Conservation (phyloP, 2,329 filamentous ascomycete genomes). For the Colletotrichum tofieldiae region DNA sequence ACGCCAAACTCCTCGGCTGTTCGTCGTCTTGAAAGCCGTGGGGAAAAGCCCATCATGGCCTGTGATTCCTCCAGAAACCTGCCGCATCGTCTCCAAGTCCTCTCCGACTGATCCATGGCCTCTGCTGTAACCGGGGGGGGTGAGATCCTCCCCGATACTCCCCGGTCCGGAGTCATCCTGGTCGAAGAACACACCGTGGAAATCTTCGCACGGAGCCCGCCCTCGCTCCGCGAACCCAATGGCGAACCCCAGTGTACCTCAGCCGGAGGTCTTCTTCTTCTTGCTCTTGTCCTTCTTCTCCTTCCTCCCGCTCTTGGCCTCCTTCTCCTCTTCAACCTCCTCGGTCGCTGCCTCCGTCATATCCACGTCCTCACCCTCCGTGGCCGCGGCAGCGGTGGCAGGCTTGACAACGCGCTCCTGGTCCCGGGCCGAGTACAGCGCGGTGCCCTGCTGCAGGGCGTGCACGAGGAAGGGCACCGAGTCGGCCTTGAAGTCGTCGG, state of each 20-base stretch:
- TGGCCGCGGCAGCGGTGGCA: constrained; percentile 1
- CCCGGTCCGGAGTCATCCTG: neutral
- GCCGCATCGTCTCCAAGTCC: neutral
- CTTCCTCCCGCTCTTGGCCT: constrained; percentile 22
- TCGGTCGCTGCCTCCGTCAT: constrained; percentile 6
- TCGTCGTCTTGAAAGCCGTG: too few species aligned
- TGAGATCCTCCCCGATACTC: neutral
- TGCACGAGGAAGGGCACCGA: constrained; percentile 76
- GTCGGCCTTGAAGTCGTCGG: constrained; percentile 79
- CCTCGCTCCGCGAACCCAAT: neutral
- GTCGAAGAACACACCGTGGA: neutral
- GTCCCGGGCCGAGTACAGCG: constrained; percentile 70
- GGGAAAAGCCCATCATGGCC: neutral
- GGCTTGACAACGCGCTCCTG: constrained; percentile 47
- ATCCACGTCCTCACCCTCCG: constrained; percentile 20
- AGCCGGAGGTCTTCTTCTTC: constrained; percentile 29
- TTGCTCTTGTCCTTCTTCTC: constrained; percentile 24
- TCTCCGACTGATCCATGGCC: too few species aligned
- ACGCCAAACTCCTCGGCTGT: too few species aligned
- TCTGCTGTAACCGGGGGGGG: neutral
- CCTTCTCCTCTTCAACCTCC: constrained; percentile 1
- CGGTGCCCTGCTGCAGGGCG: constrained; percentile 78
- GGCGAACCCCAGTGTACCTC: neutral
- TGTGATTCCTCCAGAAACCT: neutral
- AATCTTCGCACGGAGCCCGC: too few species aligned